Base-by-base conservation (phyloP, 2,329 filamentous ascomycete genomes). In the Aspergillus chevalieri region DNA sequence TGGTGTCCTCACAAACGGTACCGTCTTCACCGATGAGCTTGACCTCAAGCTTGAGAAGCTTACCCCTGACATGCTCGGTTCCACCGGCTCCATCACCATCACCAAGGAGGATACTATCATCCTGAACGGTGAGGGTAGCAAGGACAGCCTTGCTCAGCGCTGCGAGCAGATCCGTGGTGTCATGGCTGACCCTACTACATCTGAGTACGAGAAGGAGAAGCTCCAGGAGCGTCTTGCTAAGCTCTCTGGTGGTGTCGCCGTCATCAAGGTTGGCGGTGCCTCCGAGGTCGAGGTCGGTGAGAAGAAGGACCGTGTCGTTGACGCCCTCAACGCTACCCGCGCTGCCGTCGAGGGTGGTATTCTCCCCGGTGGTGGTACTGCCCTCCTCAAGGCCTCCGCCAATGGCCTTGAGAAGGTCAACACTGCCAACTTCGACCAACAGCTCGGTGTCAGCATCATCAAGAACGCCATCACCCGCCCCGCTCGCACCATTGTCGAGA, bases 141-240 rank as follows among this genome's bases (percentile, higher is more conserved):
- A 97, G 82, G 93, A 98, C 68, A 73, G 81, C 59, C 94, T 98
- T 65, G 76, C 87, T 58, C 90, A 96, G 81, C 88, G 93, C 71
- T 97, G 93, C 77, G 93, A 98, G 78, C 93, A 98, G 81, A 98
- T 98, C 75, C 91, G 93, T 62, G 91, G 92, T 61, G 90, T 97
- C 75, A 95, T 96, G 79, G 81, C 79, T 55, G 93, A 98, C 78
- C 87, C 92, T 59, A 85, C 82, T 63, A 98, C 93, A 57, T 96
- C 91, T 44, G 93, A 98, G 69, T 98, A 98, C 78, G 93, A 98
- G 84, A 97, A 96, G 84, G 93, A 98, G 87, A 98, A 98, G 85
- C 89, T 98, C 59, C 93, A 97, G 79, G 93, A 98, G 81, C 93
- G 93, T 78, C 88, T 98, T 54, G 93, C 93, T 63, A 98, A 98